Evolutionary conservation across 768 basidiomycete species (phyloP).

Genomic region (Trametes cinnabarina): DNA sequence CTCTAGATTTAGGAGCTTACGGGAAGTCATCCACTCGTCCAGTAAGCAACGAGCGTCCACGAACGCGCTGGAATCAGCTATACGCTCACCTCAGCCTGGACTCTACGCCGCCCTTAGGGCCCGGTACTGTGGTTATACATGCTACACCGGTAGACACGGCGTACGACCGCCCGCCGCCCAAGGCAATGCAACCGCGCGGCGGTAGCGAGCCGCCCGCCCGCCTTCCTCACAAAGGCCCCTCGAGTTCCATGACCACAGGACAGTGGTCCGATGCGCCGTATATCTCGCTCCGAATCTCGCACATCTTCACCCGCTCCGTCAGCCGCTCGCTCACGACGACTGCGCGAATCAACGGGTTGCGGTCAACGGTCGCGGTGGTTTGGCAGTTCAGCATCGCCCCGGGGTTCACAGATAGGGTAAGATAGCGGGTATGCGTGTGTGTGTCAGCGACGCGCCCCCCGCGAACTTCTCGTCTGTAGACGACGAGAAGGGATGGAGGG

Average conservation of each 20-base stretch:
- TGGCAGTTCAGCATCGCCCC: no score
- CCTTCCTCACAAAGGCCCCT: conserved; percentile 36
- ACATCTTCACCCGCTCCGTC: conserved; percentile 63
- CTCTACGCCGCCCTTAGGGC: background rate
- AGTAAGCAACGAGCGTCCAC: background rate
- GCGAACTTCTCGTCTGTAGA: background rate
- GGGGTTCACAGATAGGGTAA: no score
- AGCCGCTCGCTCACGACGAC: conserved; percentile 77
- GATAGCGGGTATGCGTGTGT: no score
- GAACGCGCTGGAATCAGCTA: background rate
- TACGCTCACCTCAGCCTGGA: conserved; percentile 7
- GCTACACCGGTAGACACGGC: no score
- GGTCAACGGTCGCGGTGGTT: no score
- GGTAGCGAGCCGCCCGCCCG: background rate
- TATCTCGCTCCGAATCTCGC: conserved; percentile 82
- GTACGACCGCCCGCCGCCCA: no score
- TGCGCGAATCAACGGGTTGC: conserved; percentile 27
- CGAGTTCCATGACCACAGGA: conserved; percentile 76
- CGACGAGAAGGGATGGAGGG: background rate
- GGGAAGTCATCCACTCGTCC: no score
- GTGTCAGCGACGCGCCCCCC: background rate
- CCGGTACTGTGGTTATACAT: no score
- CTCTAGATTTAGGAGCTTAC: no score
- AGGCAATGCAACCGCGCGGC: no score
- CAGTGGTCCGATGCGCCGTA: conserved; percentile 88